phyloP scores from a whole-genome alignment of 208 protist species.

The Phytomonas francai region DNA sequence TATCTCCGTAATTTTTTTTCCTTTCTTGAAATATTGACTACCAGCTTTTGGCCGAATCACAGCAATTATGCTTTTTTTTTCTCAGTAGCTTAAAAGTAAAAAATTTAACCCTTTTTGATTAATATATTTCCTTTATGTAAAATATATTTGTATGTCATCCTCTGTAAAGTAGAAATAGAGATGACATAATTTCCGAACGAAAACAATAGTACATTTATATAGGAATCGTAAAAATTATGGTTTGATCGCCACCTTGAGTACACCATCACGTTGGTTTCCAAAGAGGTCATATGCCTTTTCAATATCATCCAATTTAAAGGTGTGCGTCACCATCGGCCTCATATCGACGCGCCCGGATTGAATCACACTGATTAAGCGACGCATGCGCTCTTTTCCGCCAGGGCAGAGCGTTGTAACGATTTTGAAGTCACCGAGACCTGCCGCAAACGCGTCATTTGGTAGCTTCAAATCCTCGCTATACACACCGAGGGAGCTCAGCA shows the following conservation, averaged over 20 bases:
- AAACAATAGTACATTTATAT: neutral
- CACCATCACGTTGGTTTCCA: slow-evolving; percentile 22
- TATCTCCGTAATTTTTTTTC: slow-evolving; percentile 8
- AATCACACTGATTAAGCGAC: slow-evolving; percentile 20
- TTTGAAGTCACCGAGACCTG: slow-evolving; percentile 18
- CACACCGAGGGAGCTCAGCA: slow-evolving; percentile 25
- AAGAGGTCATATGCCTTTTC: slow-evolving; percentile 28
- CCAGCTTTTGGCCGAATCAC: neutral
- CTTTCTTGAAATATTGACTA: slow-evolving; percentile 4
- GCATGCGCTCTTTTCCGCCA: slow-evolving; percentile 17
- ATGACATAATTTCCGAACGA: neutral
- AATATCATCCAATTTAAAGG: slow-evolving; percentile 26
- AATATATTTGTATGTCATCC: neutral
- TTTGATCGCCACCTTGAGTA: slow-evolving; percentile 24
- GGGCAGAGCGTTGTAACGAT: slow-evolving; percentile 17
- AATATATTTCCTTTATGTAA: neutral
- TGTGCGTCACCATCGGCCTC: slow-evolving; percentile 19
- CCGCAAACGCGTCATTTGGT: slow-evolving; percentile 18
- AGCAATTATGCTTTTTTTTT: neutral
- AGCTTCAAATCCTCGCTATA: slow-evolving; percentile 21
- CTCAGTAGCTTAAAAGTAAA: slow-evolving; percentile 1
- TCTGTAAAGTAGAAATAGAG: neutral
- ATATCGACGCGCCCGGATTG: slow-evolving; percentile 19
- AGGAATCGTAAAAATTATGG: slow-evolving; percentile 10
- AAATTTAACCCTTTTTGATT: neutral